Percentiles rank a stretch among this genome's conserved stretches.
phyloP scores from a whole-genome alignment of 2,329 filamentous ascomycete genomes.

The Colletotrichum euphorbiae region DNA sequence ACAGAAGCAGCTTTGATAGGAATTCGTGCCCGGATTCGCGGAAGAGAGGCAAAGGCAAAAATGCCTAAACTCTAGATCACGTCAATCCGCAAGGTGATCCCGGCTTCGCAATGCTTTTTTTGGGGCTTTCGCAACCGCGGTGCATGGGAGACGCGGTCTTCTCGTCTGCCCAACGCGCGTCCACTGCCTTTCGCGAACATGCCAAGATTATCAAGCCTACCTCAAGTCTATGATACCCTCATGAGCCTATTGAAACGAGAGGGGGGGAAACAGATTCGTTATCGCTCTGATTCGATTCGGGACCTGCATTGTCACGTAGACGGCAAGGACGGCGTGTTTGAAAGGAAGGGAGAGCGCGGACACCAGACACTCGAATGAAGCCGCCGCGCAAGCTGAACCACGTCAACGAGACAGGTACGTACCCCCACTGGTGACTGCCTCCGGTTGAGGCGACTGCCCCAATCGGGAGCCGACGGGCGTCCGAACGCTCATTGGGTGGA shows the following conservation, averaged over 20 bases:
- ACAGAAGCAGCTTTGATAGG: too few species aligned
- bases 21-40: too few species aligned
- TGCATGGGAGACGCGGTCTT: too few species aligned
- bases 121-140: too few species aligned
- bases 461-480: constrained; percentile 25
- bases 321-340: neutral
- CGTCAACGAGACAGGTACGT: neutral
- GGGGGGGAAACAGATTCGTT: neutral
- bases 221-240: neutral
- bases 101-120: neutral
- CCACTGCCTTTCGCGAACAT: neutral
- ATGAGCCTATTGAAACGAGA: neutral
- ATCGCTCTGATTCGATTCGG: neutral
- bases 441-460: neutral
- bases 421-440: neutral
- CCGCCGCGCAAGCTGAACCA: constrained; percentile 18
- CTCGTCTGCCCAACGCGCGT: constrained; percentile 8
- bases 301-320: neutral
- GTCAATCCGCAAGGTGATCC: neutral
- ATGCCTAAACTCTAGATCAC: too few species aligned
- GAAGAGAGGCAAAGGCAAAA: too few species aligned
- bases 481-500: constrained; percentile 24
- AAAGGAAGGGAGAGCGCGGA: neutral
- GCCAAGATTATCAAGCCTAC: neutral
- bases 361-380: neutral